Conservation (phyloP, 306 rosid genomes). For the Malus asiatica region DNA sequence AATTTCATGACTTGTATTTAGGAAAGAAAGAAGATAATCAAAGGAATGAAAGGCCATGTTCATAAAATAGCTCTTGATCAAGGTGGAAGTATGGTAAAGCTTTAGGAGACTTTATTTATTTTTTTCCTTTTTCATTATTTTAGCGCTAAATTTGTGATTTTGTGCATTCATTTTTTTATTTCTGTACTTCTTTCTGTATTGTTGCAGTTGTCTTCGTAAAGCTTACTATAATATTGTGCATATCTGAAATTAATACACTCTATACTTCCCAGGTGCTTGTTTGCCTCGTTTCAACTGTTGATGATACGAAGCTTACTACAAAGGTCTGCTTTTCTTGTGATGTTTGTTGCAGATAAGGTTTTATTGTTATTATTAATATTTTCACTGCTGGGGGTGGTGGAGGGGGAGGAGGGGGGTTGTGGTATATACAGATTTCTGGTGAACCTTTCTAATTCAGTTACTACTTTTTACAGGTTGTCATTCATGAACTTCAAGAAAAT, state of each 20-base stretch:
- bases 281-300: slow-evolving; percentile 71
- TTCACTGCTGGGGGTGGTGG: no score
- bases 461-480: slow-evolving; percentile 51
- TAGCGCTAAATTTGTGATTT: neutral
- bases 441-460: slow-evolving; percentile 8
- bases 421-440: neutral
- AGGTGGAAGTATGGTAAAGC: slow-evolving; percentile 70
- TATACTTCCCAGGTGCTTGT: slow-evolving; percentile 63
- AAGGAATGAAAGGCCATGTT: slow-evolving; percentile 79
- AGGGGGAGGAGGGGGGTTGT: neutral
- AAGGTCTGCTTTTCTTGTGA: slow-evolving; percentile 52
- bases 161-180: neutral
- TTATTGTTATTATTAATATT: neutral
- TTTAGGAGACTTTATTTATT: neutral
- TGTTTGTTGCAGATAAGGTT: slow-evolving; percentile 7
- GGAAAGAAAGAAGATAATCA: slow-evolving; percentile 94
- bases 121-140: neutral
- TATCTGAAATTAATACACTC: neutral
- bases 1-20: slow-evolving; percentile 24
- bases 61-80: slow-evolving; percentile 68
- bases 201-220: neutral
- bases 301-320: slow-evolving; percentile 76
- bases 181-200: neutral
- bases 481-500: slow-evolving; percentile 53
- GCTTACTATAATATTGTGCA: neutral